Percentiles rank a stretch among this genome's conserved stretches.
Conservation (phyloP, 306 rosid genomes). For the Vigna unguiculata region DNA sequence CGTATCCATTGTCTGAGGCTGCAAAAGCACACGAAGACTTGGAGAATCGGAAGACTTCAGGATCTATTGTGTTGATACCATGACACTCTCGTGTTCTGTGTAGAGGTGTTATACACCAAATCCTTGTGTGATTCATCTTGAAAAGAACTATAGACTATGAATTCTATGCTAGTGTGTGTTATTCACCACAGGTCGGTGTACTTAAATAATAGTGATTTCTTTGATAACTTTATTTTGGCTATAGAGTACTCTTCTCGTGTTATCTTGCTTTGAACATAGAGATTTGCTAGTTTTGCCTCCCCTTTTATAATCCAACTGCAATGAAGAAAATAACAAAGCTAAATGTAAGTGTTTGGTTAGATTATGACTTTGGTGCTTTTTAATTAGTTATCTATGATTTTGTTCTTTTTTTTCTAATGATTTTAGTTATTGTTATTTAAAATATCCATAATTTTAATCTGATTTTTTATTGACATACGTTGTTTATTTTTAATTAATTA, state of each 20-base stretch:
- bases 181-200: neutral
- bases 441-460: no score
- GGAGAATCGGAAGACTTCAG: conserved; percentile 80
- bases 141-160: neutral
- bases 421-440: no score
- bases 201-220: neutral
- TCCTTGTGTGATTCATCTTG: conserved; percentile 25
- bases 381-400: no score
- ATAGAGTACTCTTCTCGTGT: neutral
- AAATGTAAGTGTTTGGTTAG: no score
- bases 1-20: conserved; percentile 79
- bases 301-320: neutral
- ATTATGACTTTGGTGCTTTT: no score
- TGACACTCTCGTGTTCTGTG: conserved; percentile 33
- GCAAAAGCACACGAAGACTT: conserved; percentile 84
- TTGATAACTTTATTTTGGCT: neutral
- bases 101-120: neutral
- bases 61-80: conserved; percentile 84
- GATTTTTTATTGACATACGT: no score
- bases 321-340: neutral
- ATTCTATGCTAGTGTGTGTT: neutral
- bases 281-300: neutral
- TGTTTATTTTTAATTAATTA: no score
- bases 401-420: no score
- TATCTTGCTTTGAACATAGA: neutral